Conservation (phyloP, 768 basidiomycete species). For the Scleroderma citrinum region DNA sequence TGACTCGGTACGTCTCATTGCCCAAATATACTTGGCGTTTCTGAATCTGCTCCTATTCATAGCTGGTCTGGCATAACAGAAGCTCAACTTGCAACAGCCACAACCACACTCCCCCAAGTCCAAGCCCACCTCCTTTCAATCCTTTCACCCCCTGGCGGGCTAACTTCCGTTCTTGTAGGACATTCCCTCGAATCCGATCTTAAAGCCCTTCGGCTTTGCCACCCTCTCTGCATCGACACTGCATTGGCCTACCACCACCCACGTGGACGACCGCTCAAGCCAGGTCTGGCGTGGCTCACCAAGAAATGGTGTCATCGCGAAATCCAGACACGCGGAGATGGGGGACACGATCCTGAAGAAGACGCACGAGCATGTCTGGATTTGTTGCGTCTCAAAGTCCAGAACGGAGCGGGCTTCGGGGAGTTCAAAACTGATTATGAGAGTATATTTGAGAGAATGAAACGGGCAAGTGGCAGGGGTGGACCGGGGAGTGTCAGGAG, state of each 20-base stretch:
- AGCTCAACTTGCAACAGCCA: conserved; percentile 58
- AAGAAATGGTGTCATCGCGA: conserved; percentile 89
- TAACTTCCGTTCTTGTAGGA: conserved; percentile 78
- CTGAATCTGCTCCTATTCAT: neutral
- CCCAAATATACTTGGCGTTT: neutral
- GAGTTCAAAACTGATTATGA: conserved; percentile 83
- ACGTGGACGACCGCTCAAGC: conserved; percentile 88
- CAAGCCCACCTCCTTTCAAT: conserved; percentile 64
- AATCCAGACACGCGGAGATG: conserved; percentile 80
- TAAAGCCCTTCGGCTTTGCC: conserved; percentile 78
- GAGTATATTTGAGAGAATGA: conserved; percentile 83
- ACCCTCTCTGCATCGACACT: conserved; percentile 88
- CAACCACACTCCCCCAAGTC: conserved; percentile 73
- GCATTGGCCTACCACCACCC: conserved; percentile 89
- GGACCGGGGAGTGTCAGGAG: conserved; percentile 40
- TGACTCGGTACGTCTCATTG: conserved; percentile 61
- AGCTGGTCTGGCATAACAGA: conserved; percentile 95
- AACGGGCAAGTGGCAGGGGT: conserved; percentile 42
- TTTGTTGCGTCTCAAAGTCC: conserved; percentile 75
- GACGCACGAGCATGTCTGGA: conserved; percentile 89
- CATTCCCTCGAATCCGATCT: conserved; percentile 97
- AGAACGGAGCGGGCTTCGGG: conserved; percentile 73
- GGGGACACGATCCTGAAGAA: conserved; percentile 92
- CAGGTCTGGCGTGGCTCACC: conserved; percentile 94
- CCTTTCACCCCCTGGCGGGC: conserved; percentile 45